Conservation (phyloP, 306 rosid species). For the Nissolia schottii region DNA sequence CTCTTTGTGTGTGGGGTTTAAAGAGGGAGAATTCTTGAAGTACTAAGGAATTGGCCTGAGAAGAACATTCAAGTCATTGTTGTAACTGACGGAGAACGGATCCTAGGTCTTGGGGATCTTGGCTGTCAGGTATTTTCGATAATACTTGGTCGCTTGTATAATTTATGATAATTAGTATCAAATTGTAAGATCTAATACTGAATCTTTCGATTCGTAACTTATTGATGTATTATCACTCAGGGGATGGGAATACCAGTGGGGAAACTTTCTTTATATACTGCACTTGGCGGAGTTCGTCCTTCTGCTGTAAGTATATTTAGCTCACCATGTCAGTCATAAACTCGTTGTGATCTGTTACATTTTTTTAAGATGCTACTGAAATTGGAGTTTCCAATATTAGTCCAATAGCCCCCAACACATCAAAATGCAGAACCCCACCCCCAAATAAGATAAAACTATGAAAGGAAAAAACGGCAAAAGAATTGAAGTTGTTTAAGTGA, state of each 20-base stretch:
- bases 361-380: not conserved
- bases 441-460: not conserved
- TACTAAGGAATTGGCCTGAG: slow-evolving; percentile 96
- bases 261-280: slow-evolving; percentile 83
- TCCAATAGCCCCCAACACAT: not conserved
- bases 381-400: slow-evolving; percentile 4
- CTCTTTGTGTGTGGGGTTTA: not conserved
- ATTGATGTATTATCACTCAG: slow-evolving; percentile 45
- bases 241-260: slow-evolving; percentile 99
- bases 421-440: not conserved
- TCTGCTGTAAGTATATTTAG: slow-evolving; percentile 62
- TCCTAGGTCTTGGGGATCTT: slow-evolving; percentile 93
- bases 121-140: slow-evolving; percentile 75
- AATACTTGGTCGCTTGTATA: not conserved
- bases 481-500: not conserved
- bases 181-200: not conserved
- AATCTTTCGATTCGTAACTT: slow-evolving; percentile 1
- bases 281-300: slow-evolving; percentile 97
- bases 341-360: not conserved
- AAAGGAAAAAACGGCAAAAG: not conserved
- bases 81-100: slow-evolving; percentile 95
- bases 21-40: slow-evolving; percentile 92
- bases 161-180: not conserved
- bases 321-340: not conserved
- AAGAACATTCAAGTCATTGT: slow-evolving; percentile 93